These are phyloP conservation scores for Tephrocybe rancida DNA, from an alignment of 768 basidiomycete genomes.

Conservation along the genomic window DNA sequence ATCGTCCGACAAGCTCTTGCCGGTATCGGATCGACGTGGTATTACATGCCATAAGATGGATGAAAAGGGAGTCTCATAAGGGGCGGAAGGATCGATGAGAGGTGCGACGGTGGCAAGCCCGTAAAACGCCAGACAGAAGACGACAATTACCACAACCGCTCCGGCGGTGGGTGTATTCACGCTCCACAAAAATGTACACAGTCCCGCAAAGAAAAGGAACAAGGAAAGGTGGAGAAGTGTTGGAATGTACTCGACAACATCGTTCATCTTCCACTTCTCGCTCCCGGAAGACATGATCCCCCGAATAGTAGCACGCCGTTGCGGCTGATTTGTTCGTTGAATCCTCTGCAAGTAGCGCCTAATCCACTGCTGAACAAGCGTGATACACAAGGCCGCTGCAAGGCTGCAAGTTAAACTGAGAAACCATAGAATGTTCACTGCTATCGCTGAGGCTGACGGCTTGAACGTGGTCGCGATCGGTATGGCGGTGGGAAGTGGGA, in stretches of 20 bases:
- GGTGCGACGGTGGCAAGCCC: constrained; percentile 3
- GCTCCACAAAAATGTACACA: constrained; percentile 2
- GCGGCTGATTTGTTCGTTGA: not conserved
- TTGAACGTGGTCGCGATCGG: constrained; percentile 7
- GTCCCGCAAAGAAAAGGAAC: constrained; percentile 7
- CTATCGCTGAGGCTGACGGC: constrained; percentile 21
- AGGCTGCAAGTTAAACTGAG: constrained; percentile 28
- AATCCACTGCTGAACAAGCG: constrained; percentile 14
- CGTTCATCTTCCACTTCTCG: not conserved
- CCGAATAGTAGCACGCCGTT: constrained; percentile 1
- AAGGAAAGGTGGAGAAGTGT: constrained; percentile 1
- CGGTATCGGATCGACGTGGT: too few relatives aligned
- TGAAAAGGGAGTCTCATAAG: constrained; percentile 8
- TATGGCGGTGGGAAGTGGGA: not conserved
- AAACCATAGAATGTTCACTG: constrained; percentile 32
- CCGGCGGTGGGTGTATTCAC: not conserved
- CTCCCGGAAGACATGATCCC: not conserved
- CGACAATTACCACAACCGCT: not conserved
- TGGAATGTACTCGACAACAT: not conserved
- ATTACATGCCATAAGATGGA: not conserved
- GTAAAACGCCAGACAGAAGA: not conserved
- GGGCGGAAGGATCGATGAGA: not conserved
- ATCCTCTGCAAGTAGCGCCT: constrained; percentile 2
- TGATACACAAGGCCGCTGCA: constrained; percentile 24
- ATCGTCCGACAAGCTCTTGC: not conserved